Evolutionary conservation across 202 grass and related monocot genomes (phyloP).

Genomic region (Cymbopogon flexuosus): DNA sequence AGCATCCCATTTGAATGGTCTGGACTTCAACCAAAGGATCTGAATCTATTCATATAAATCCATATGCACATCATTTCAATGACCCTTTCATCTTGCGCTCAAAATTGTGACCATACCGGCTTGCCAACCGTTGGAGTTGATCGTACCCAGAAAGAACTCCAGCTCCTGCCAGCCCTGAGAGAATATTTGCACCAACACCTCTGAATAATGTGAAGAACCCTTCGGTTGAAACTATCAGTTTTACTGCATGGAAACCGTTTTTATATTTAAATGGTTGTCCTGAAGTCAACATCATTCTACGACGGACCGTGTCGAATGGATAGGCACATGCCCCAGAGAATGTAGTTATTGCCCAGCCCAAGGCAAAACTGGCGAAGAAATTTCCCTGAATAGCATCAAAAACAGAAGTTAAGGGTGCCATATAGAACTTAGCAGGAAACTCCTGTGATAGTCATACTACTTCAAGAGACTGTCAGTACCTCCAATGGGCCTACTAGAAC

Average conservation of each 20-base stretch:
- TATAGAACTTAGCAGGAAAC: not conserved
- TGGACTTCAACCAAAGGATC: slow-evolving; percentile 5
- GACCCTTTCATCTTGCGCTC: slow-evolving; percentile 48
- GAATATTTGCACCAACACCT: slow-evolving; percentile 79
- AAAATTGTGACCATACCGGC: slow-evolving; percentile 36
- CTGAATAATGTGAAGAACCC: slow-evolving; percentile 69
- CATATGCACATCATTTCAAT: slow-evolving; percentile 46
- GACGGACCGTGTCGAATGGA: slow-evolving; percentile 85
- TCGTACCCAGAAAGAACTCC: slow-evolving; percentile 89
- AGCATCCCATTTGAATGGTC: not conserved
- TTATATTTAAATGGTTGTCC: slow-evolving; percentile 72
- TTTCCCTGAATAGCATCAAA: slow-evolving; percentile 60
- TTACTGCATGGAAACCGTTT: slow-evolving; percentile 58
- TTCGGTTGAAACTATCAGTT: slow-evolving; percentile 60
- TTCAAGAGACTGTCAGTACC: slow-evolving; percentile 41
- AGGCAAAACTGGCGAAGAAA: slow-evolving; percentile 80
- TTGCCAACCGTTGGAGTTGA: slow-evolving; percentile 64
- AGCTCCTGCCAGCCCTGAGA: slow-evolving; percentile 86
- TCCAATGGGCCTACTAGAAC: slow-evolving; percentile 71
- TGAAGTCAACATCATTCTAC: slow-evolving; percentile 95
- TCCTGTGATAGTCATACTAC: not conserved
- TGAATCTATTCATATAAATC: not conserved
- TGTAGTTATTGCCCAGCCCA: slow-evolving; percentile 84
- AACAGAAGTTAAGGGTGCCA: slow-evolving; percentile 22
- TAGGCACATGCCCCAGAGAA: slow-evolving; percentile 77